phyloP scores from a whole-genome alignment of 345 rosid genomes.

The Gossypium longicalyx region DNA sequence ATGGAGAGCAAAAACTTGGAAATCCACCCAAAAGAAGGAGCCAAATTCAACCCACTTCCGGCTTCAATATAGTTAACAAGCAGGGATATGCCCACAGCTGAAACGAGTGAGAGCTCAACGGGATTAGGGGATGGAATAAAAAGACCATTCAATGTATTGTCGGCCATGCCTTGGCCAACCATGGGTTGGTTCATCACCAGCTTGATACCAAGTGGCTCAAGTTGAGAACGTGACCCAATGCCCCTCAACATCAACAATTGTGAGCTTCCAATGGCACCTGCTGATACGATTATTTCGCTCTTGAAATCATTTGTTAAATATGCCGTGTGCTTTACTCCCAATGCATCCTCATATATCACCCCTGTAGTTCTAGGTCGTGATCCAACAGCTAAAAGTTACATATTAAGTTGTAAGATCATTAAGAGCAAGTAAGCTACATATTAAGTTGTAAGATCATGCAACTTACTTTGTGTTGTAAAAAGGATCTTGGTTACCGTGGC shows the following conservation, averaged over 20 bases:
- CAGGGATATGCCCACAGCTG: conserved; percentile 61
- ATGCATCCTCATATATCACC: conserved; percentile 46
- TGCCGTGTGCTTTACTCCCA: conserved; percentile 41
- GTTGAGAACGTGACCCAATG: conserved; percentile 55
- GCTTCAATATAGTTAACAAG: conserved; percentile 54
- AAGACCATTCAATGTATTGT: conserved; percentile 69
- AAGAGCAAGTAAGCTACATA: no score
- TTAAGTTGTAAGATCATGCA: not conserved
- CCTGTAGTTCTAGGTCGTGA: conserved; percentile 55
- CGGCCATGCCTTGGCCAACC: conserved; percentile 82
- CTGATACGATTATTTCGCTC: conserved; percentile 59
- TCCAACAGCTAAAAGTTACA: conserved; percentile 3
- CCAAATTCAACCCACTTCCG: conserved; percentile 50
- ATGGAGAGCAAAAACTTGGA: conserved; percentile 25
- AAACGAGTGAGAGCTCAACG: conserved; percentile 70
- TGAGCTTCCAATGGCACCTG: conserved; percentile 80
- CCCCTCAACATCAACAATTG: conserved; percentile 78
- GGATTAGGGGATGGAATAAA: conserved; percentile 57
- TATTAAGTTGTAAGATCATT: no score
- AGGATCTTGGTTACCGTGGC: conserved; percentile 61
- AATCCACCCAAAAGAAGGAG: conserved; percentile 32
- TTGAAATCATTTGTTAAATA: conserved; percentile 23
- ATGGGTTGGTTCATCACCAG: conserved; percentile 58
- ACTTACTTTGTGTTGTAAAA: conserved; percentile 29
- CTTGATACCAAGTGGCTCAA: conserved; percentile 34